Evolutionary conservation across 1,284 basidiomycete genomes (phyloP), one percentile per base, ranked within the genome.

Genomic region (Malassezia sympodialis): DNA sequence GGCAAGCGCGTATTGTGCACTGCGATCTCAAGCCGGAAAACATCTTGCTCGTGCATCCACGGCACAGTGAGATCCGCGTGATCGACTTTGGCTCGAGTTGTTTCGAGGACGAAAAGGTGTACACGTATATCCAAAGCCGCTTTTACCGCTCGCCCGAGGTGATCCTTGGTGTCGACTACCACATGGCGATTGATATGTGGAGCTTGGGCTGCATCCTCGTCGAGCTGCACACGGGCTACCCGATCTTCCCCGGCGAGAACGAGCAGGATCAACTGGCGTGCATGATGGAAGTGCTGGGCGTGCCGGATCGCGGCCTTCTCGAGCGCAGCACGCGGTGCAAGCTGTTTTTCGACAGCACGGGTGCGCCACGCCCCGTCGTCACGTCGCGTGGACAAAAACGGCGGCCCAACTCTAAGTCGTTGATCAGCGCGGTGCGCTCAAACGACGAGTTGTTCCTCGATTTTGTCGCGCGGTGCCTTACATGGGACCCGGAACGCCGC

Each of bases 11-110:
- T 46, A 90, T 99, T 59, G 94, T 99, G n/a, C 94, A 99, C 75
- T 99, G 94, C 69, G 94, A 99, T 78, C 79, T 99, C 63, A 99
- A 99, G 77, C 94, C 94, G 15, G 94, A 99, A 88, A 99, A 99
- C 69, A 90, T 99, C 41, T 79, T 98, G 6, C 79, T 99, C 45
- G 84, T 84, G 51, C 93, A 98, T 76, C 94, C 94, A 14, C 84
- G 87, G 11, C 94, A 90, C 80, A 94, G 90, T 68, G 90, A 84
- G 3, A 88, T 99, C 77, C 96, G 96, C 77, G 90, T 96, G 58
- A 98, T 99, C 67, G 94, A 99, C 76, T 99, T 98, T 76, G 94
- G 94, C 37, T 93, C 89, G 69, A 96, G 90, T 73, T 98, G 94
- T 76, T 87, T 96, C 65, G 94, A 98, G 76, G 86, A 96, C 68